Percentiles rank a stretch among this genome's conserved stretches.
Conservation (phyloP, 148 eudicot genomes). For the Bassia scoparia region DNA sequence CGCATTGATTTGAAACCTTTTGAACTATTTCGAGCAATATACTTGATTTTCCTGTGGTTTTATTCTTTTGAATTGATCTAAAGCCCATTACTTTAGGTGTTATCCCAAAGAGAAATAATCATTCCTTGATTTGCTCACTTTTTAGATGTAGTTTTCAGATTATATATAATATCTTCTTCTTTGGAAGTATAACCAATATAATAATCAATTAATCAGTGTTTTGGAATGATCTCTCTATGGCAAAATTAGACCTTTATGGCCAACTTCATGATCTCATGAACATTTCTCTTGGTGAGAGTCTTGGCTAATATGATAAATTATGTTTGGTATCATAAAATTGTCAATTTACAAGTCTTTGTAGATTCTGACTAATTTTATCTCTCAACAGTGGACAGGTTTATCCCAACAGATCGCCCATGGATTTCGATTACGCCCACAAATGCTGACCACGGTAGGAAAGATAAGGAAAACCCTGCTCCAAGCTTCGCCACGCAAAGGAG, state of each 20-base stretch:
- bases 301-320: neutral
- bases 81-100: neutral
- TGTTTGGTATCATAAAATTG: neutral
- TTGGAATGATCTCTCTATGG: neutral
- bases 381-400: slow-evolving; percentile 80
- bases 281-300: neutral
- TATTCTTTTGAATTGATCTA: too few relatives aligned
- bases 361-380: slow-evolving; percentile 10
- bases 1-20: too few relatives aligned
- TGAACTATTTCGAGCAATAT: too few relatives aligned
- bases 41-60: too few relatives aligned
- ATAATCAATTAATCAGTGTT: neutral
- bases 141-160: neutral
- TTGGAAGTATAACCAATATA: neutral
- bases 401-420: slow-evolving; percentile 90
- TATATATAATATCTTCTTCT: neutral
- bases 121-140: neutral
- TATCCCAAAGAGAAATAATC: neutral
- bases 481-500: slow-evolving; percentile 77
- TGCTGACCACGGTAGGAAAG: slow-evolving; percentile 77
- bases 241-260: neutral
- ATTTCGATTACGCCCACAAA: slow-evolving; percentile 79
- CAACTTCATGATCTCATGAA: neutral
- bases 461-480: slow-evolving; percentile 66
- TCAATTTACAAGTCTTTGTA: neutral